Base-by-base conservation (phyloP, 176 grass and related monocot species). In the Avena sativa region DNA sequence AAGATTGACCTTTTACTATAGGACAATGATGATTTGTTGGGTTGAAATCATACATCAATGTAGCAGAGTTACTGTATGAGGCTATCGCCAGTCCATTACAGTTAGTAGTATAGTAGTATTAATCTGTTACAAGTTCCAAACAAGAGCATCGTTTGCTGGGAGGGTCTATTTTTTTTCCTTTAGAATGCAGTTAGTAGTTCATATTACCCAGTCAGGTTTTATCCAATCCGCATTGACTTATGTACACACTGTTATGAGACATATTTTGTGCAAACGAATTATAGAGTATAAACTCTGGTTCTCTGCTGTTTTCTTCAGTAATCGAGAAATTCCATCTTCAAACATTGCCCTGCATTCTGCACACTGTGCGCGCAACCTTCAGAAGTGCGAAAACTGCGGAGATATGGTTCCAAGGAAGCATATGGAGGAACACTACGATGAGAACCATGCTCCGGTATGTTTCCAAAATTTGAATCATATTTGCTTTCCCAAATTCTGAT, bases 301-400 rank as follows among this genome's bases (percentile, higher is more conserved):
- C 21, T 83, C 48, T 83, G 23, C 12, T 38, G 78, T 26, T 78
- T 77, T 72, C 9, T 82, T 30, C 81, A 95, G 93, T 47, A 81
- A 82, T 8, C 84, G 86, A 72, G 86, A 95, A 43, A 51, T 95
- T 62, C 91, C 88, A 23, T 90, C 83, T n/a, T 69, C 76, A 8
- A 95, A 95, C 79, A 81, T 93, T 12, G 80, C 82, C 52, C 62
- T 95, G 76, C 93, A 95, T 78, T 89, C 82, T 62, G 93, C 5
- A 8, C 93, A 95, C 80, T 95, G 91, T 0, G 78, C 91, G 72
- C 88, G 93, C 46, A 91, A 95, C 83, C 91, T 95, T 85, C 88
- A 93, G 34, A 95, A 91, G 61, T 95, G 93, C 4, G 71, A 81
- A 12, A 79, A 75, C n/a, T 95, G 93, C 9, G 93, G 88, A 60